Percentiles rank a stretch among this genome's conserved stretches.
These are phyloP conservation scores for Strobilomyces confusus DNA, from an alignment of 768 basidiomycete genomes.

Conservation along the genomic window DNA sequence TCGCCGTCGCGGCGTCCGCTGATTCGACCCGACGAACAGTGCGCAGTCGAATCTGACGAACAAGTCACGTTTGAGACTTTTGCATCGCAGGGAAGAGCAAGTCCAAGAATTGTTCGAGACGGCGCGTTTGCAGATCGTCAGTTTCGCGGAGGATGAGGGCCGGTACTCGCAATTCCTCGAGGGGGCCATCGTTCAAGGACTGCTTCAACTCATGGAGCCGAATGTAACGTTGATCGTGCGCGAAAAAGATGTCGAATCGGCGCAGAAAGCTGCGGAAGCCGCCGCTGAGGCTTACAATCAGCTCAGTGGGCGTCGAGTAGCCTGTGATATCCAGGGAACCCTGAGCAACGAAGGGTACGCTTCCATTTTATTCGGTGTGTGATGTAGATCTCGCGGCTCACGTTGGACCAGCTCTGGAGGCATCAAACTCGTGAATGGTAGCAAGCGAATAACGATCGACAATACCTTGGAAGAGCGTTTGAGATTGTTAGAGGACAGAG, in stretches of 20 bases:
- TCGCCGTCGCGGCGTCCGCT: not conserved
- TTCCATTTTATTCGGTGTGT: not conserved
- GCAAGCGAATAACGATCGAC: conserved; percentile 80
- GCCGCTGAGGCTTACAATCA: conserved; percentile 71
- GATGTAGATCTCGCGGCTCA: not conserved
- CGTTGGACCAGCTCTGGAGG: conserved; percentile 68
- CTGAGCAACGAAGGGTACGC: conserved; percentile 68
- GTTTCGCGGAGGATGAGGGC: conserved; percentile 58
- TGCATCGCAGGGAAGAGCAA: conserved; percentile 89
- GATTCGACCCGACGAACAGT: conserved; percentile 37
- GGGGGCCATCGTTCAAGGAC: conserved; percentile 80
- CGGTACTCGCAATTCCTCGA: conserved; percentile 82
- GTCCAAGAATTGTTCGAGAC: conserved; percentile 83
- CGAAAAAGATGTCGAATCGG: conserved; percentile 58
- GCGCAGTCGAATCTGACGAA: conserved; percentile 95
- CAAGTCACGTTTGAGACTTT: conserved; percentile 86
- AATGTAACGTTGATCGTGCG: conserved; percentile 63
- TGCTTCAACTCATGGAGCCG: conserved; percentile 78
- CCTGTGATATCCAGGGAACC: conserved; percentile 54
- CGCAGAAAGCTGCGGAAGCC: conserved; percentile 56
- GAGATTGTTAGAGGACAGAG: conserved; percentile 84
- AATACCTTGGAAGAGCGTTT: conserved; percentile 94
- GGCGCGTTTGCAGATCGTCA: conserved; percentile 59
- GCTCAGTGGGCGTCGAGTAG: conserved; percentile 66
- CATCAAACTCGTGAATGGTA: conserved; percentile 67